Conservation (phyloP, 768 basidiomycete genomes). For the Mrakia hoshinonis region DNA sequence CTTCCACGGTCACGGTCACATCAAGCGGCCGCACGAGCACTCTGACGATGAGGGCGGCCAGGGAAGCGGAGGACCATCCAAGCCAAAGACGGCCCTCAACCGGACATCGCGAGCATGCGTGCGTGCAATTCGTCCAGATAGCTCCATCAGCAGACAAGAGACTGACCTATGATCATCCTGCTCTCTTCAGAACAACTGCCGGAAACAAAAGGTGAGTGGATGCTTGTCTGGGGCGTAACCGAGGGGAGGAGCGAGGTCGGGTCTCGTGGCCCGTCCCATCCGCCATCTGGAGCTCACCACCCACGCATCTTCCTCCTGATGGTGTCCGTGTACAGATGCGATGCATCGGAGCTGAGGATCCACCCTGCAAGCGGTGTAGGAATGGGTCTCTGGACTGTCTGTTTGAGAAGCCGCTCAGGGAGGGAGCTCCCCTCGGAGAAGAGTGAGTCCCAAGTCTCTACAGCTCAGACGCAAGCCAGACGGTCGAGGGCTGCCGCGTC, state of each 20-base stretch:
- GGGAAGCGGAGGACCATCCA: not conserved
- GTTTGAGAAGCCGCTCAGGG: conserved; percentile 85
- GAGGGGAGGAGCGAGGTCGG: not conserved
- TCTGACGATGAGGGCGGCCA: not conserved
- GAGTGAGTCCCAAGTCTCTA: conserved; percentile 52
- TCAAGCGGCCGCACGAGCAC: not conserved
- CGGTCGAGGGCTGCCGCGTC: no score
- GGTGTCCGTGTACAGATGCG: conserved; percentile 55
- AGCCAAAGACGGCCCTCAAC: no score
- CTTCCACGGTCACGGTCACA: not conserved
- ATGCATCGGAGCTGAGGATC: conserved; percentile 90
- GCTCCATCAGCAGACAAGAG: no score
- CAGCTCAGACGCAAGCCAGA: conserved; percentile 32
- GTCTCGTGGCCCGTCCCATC: not conserved
- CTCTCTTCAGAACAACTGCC: conserved; percentile 24
- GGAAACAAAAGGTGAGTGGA: conserved; percentile 27
- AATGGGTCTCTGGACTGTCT: conserved; percentile 84
- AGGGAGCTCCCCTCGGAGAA: conserved; percentile 77
- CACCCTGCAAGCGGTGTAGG: conserved; percentile 88
- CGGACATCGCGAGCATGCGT: not conserved
- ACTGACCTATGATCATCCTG: no score
- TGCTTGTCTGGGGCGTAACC: no score
- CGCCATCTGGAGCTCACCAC: not conserved
- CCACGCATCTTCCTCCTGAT: not conserved
- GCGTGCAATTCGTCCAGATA: not conserved